phyloP scores from a whole-genome alignment of 306 rosid species.

The Sechiopsis laciniata region DNA sequence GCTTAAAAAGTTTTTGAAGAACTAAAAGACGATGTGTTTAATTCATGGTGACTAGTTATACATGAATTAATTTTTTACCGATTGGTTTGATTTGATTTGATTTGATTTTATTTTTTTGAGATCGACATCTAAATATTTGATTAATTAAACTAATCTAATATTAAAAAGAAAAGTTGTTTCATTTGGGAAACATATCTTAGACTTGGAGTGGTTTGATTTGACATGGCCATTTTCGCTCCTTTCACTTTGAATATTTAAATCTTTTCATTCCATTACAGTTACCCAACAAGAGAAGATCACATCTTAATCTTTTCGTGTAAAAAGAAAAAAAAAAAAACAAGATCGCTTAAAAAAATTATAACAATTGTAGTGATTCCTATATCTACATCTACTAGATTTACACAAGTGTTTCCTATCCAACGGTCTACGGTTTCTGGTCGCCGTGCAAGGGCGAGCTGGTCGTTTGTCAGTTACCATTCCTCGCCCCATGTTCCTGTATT shows the following conservation, averaged over 20 bases:
- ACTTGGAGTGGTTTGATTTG: conserved; percentile 3
- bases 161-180: no score
- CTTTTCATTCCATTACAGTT: background rate
- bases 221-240: background rate
- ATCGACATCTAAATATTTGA: no score
- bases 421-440: conserved; percentile 26
- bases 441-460: conserved; percentile 41
- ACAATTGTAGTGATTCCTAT: conserved; percentile 25
- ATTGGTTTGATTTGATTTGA: no score
- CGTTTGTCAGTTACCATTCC: conserved; percentile 26
- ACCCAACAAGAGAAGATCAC: conserved; percentile 2
- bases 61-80: no score
- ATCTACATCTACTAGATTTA: conserved; percentile 19
- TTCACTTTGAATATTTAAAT: background rate
- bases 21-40: no score
- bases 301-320: background rate
- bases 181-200: no score
- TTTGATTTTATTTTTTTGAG: no score
- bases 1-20: no score
- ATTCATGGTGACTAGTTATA: no score
- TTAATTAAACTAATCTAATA: no score
- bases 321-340: background rate
- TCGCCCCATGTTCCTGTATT: conserved; percentile 4
- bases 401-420: background rate
- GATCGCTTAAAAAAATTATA: background rate